Evolutionary conservation across 768 basidiomycete genomes (phyloP).

Genomic region (button mushroom (Agaricus bisporus)): DNA sequence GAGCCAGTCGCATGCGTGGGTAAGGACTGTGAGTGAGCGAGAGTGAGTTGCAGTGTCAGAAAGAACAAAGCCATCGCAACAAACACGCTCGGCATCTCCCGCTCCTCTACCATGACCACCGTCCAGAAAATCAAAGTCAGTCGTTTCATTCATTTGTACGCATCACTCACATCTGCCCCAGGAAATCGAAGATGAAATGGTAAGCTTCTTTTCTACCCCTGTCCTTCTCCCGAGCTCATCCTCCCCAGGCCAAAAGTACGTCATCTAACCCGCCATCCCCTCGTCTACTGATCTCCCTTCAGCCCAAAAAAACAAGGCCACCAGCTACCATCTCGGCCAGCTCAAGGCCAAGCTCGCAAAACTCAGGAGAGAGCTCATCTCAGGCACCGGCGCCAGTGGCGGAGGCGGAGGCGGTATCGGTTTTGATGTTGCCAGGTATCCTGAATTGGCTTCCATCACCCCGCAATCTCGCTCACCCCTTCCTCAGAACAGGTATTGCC

Average conservation of each 20-base stretch:
- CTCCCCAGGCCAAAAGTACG: constrained; percentile 70
- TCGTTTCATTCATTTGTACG: constrained; percentile 15
- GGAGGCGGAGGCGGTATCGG: constrained; percentile 88
- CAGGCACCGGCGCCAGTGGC: constrained; percentile 64
- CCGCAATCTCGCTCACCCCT: constrained; percentile 1
- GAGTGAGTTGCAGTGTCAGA: constrained; percentile 6
- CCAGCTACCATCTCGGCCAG: constrained; percentile 93
- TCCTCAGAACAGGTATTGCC: constrained; percentile 82
- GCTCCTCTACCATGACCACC: constrained; percentile 63
- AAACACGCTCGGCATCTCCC: constrained; percentile 29
- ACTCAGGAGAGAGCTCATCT: constrained; percentile 88
- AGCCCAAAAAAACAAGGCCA: constrained; percentile 96
- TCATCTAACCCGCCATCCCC: constrained; percentile 12
- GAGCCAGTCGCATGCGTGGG: constrained; percentile 48
- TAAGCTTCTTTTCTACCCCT: constrained; percentile 27
- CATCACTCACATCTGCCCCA: constrained; percentile 24
- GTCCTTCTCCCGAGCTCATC: background rate
- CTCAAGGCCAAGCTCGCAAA: constrained; percentile 99
- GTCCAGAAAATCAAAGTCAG: constrained; percentile 83
- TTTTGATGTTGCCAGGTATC: constrained; percentile 86
- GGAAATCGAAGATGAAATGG: constrained; percentile 99
- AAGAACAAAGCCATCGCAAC: background rate
- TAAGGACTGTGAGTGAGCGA: constrained; percentile 19
- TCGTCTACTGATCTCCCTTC: constrained; percentile 16
- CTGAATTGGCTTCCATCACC: constrained; percentile 2